phyloP scores from a whole-genome alignment of 2,329 filamentous ascomycete species.

The Ophiostoma sp. region DNA sequence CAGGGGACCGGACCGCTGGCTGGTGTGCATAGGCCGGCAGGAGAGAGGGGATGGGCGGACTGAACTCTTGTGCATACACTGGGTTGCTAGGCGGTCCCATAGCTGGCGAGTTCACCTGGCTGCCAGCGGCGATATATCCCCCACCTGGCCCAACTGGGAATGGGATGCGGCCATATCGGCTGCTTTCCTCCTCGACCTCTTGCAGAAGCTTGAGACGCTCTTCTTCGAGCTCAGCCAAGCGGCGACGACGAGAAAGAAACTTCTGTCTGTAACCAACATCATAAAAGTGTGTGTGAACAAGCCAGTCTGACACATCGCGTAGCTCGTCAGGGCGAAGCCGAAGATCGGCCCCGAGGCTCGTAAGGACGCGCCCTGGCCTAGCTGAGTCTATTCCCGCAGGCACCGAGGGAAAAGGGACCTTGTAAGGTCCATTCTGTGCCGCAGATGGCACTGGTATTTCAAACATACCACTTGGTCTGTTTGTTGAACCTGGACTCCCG shows the following conservation, averaged over 20 bases:
- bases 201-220: slow-evolving; percentile 11
- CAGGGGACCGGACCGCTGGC: no score
- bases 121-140: neutral
- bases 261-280: neutral
- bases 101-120: neutral
- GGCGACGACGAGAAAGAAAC: slow-evolving; percentile 11
- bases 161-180: neutral
- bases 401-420: neutral
- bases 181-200: slow-evolving; percentile 9
- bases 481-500: neutral
- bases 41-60: neutral
- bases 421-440: neutral
- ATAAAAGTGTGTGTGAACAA: slow-evolving; percentile 16
- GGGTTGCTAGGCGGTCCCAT: neutral
- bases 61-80: neutral
- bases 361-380: neutral
- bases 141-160: neutral
- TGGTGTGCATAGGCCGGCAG: no score
- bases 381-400: neutral
- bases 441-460: neutral
- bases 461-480: neutral
- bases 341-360: neutral
- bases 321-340: neutral
- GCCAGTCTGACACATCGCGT: slow-evolving; percentile 11
- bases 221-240: slow-evolving; percentile 12